phyloP scores from a whole-genome alignment of 2,329 filamentous ascomycete species.

The Triangularia verruculosa region DNA sequence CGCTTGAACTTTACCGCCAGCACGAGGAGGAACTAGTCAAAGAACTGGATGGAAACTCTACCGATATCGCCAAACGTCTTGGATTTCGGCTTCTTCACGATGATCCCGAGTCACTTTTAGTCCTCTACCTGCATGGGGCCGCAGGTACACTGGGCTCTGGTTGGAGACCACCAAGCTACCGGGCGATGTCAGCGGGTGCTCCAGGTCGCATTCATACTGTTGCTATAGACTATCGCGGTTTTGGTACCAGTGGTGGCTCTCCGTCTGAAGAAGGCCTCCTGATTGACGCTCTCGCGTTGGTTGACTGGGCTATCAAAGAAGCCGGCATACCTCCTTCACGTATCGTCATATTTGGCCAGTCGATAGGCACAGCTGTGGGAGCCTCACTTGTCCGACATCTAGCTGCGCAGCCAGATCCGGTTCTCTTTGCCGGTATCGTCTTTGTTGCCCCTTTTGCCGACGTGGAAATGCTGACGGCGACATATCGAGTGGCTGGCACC shows the following conservation, averaged over 20 bases:
- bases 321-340: constrained; percentile 51
- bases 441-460: constrained; percentile 57
- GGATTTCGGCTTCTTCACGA: constrained; percentile 44
- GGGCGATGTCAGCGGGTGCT: constrained; percentile 49
- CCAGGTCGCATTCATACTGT: constrained; percentile 55
- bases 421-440: constrained; percentile 52
- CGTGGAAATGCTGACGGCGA: constrained; percentile 50
- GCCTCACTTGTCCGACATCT: constrained; percentile 34
- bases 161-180: constrained; percentile 53
- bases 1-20: constrained; percentile 60
- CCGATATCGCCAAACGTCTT: constrained; percentile 36
- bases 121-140: constrained; percentile 55
- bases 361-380: constrained; percentile 50
- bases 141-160: constrained; percentile 55
- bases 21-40: constrained; percentile 49
- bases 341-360: constrained; percentile 59
- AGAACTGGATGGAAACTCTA: constrained; percentile 38
- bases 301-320: constrained; percentile 51
- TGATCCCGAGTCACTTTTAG: constrained; percentile 42
- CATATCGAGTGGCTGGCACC: constrained; percentile 54
- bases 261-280: constrained; percentile 56
- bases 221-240: constrained; percentile 61
- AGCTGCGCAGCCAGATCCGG: constrained; percentile 33
- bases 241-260: constrained; percentile 49
- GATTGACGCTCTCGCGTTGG: constrained; percentile 50